phyloP scores from a whole-genome alignment of 768 basidiomycete species.

The Mycena maculata region DNA sequence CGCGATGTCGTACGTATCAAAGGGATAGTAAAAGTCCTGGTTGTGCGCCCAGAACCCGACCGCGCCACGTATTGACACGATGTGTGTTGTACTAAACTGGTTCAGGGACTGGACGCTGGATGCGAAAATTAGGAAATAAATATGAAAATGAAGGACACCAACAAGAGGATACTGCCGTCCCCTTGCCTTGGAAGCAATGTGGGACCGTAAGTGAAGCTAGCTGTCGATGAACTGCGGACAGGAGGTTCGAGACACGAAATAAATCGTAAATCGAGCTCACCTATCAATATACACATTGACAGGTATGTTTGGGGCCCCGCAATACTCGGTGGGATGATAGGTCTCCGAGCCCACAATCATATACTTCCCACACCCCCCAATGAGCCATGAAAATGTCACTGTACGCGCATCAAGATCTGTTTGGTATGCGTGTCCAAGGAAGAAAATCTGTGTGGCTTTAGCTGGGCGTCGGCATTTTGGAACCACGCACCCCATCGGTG shows the following conservation, averaged over 20 bases:
- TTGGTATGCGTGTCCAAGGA: not conserved
- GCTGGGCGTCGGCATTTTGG: not conserved
- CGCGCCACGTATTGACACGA: not conserved
- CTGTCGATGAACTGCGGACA: not conserved
- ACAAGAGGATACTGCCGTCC: not conserved
- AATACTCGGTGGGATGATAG: not conserved
- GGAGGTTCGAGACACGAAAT: not conserved
- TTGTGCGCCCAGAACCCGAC: not conserved
- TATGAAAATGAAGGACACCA: not conserved
- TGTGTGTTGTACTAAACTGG: not conserved
- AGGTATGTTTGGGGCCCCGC: not conserved
- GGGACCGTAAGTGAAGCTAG: not conserved
- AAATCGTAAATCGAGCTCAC: not conserved
- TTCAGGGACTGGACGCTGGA: not conserved
- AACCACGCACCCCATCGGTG: not conserved
- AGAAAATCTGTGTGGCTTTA: not conserved
- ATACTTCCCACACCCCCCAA: not conserved
- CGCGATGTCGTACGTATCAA: not conserved
- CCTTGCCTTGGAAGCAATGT: not conserved
- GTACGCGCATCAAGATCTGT: not conserved
- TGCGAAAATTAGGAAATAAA: not conserved
- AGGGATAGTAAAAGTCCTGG: not conserved
- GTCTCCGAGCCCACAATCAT: not conserved
- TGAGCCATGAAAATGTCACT: not conserved
- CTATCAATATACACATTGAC: not conserved